Base-by-base conservation (phyloP, 306 rosid species). In the Casuarina cunninghamiana region DNA sequence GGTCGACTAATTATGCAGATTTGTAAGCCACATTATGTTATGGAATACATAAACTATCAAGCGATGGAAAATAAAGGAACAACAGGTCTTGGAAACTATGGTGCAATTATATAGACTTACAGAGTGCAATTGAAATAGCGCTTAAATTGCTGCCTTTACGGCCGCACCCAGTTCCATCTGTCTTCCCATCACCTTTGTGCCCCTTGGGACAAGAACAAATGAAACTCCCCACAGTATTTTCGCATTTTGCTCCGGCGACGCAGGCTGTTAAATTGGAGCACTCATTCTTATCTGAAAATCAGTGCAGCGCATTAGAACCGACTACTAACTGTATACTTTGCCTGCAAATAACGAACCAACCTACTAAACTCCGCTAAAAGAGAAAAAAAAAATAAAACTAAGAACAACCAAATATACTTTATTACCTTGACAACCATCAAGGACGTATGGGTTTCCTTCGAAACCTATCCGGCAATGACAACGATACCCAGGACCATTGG, bases 361-460 rank as follows among this genome's bases (percentile, higher is more conserved):
- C 8, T 26, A 41, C 21, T 37, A 6, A 21, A 2, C 32, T 57
- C 17, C 26, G 19, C 19, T 6, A 13, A 12, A 58, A 58, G 7
- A 6, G 5, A 58, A 17, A 58, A 10, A 10, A 21, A 0, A n/a
- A 10, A 70, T 5, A n/a, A 41, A 51, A 26, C 1, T 26, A 26
- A 26, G 32, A 26, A 26, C 32, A 26, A 26, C 9, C 5, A 53
- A 67, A 38, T 5, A 2, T 46, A 17, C 38, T 0, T 73, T 32
- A 2, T 7, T 75, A 88, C 86, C 87, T 45, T 65, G 26, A 17
- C 90, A 86, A 12, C 86, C 91, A 19, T 48, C 17, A 53, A 15
- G 48, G 6, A 84, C 83, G 80, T 83, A 89, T n/a, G 87, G 88
- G 51, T 78, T 89, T 10, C 91, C 91, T 2, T 35, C 16, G 15